Conservation (phyloP, 306 rosid species). For the Nissolia schottii region DNA sequence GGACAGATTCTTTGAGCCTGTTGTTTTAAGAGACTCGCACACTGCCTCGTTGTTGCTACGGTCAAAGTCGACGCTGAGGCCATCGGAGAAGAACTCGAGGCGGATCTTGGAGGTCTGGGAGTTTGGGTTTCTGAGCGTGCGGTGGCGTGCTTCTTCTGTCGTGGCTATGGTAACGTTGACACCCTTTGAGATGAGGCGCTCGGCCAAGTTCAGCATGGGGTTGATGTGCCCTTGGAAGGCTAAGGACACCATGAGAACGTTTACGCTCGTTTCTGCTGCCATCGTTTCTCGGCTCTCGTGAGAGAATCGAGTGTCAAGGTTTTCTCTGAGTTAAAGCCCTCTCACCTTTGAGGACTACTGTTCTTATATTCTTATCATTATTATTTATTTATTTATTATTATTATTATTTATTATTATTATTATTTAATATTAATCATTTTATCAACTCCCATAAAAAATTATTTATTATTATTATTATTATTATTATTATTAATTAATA, state of each 20-base stretch:
- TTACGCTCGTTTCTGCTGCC: background rate
- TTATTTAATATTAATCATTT: no score
- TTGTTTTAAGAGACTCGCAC: background rate
- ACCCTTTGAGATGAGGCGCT: constrained; percentile 34
- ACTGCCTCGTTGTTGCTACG: constrained; percentile 2
- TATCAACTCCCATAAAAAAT: no score
- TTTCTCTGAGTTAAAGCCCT: background rate
- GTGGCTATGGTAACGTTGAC: constrained; percentile 42
- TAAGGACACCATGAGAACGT: constrained; percentile 41
- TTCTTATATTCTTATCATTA: no score
- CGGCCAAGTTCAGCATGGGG: constrained; percentile 47
- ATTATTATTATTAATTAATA: no score
- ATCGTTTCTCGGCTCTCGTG: constrained; percentile 5
- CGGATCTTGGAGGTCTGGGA: background rate
- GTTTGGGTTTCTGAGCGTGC: background rate
- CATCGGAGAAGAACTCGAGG: constrained; percentile 37
- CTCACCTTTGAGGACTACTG: no score
- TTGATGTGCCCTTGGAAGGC: constrained; percentile 50
- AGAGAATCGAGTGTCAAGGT: background rate
- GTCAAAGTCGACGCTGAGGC: constrained; percentile 34
- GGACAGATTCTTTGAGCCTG: constrained; percentile 28
- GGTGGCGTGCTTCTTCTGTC: constrained; percentile 24
- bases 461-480: no score
- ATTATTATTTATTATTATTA: no score
- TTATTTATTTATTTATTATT: no score